Conservation (phyloP, 2,329 filamentous ascomycete genomes). For the Periconia sp. region DNA sequence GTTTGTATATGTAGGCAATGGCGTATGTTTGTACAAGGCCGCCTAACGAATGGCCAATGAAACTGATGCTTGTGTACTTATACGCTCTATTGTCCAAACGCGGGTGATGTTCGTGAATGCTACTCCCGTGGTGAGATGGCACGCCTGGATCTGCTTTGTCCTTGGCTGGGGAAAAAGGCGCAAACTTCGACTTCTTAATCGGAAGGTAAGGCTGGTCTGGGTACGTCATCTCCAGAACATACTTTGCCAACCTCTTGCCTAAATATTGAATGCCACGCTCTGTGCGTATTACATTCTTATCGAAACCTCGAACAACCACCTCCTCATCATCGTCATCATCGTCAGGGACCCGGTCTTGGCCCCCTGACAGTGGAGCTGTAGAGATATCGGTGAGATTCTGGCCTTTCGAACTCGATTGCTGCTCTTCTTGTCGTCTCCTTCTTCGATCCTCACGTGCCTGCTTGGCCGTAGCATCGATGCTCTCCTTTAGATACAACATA, state of each 20-base stretch:
- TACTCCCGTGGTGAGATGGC: conserved; percentile 66
- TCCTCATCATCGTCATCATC: conserved; percentile 77
- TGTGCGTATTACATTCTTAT: conserved; percentile 87
- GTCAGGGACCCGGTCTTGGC: conserved; percentile 57
- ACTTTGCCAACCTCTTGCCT: conserved; percentile 91
- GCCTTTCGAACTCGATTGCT: conserved; percentile 8
- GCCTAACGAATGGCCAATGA: conserved; percentile 89
- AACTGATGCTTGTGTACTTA: conserved; percentile 91
- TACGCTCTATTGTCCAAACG: conserved; percentile 66
- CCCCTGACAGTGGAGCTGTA: conserved; percentile 56
- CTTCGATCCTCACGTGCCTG: conserved; percentile 75
- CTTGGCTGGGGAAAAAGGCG: conserved; percentile 53
- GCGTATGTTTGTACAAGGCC: conserved; percentile 92
- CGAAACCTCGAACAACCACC: conserved; percentile 87
- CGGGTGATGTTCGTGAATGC: conserved; percentile 57
- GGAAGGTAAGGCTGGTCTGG: conserved; percentile 91
- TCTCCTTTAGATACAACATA: conserved; percentile 97
- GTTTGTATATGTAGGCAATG: conserved; percentile 94
- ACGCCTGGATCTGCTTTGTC: conserved; percentile 54
- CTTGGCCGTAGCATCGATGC: conserved; percentile 82
- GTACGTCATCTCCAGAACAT: conserved; percentile 87
- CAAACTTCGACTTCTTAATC: conserved; percentile 59
- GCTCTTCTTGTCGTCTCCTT: conserved; percentile 56
- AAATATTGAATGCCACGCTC: conserved; percentile 97
- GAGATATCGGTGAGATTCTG: conserved; percentile 30